A percentile compares a stretch with the other conserved stretches of the same genome.
Conservation (phyloP, 208 protist genomes). For the Acanthamoeba triangularis region DNA sequence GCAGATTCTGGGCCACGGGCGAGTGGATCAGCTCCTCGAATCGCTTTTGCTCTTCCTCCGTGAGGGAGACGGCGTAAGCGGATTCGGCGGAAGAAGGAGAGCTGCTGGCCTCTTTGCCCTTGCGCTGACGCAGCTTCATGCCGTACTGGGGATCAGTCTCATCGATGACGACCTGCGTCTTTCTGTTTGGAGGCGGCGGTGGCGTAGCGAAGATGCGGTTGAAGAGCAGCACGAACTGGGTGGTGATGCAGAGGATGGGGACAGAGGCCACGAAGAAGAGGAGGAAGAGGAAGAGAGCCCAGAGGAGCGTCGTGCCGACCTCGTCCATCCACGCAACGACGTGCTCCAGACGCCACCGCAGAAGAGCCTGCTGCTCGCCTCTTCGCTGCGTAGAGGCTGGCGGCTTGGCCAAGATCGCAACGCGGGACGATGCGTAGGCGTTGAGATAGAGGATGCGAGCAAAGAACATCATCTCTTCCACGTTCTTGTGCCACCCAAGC, state of each 20-base stretch:
- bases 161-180: conserved; percentile 7
- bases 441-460: conserved; percentile 18
- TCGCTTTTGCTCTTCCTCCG: background rate
- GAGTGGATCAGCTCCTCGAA: conserved; percentile 41
- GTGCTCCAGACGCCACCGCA: background rate
- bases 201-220: conserved; percentile 36
- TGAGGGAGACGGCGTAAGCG: background rate
- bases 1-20: conserved; percentile 34
- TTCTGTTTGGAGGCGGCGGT: background rate
- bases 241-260: background rate
- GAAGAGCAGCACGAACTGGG: conserved; percentile 34
- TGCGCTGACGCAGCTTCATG: conserved; percentile 41
- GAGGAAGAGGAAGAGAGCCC: conserved; percentile 33
- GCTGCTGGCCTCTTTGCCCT: background rate
- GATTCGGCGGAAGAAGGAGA: background rate
- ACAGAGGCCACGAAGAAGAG: conserved; percentile 29
- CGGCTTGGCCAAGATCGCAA: background rate
- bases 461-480: background rate
- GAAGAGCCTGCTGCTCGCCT: background rate
- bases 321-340: conserved; percentile 39
- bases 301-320: conserved; percentile 12
- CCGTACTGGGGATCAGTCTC: conserved; percentile 44
- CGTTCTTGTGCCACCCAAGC: conserved; percentile 44
- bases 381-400: background rate
- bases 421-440: background rate